Evolutionary conservation across 345 rosid genomes (phyloP).

Genomic region (Eutrema heterophyllum): DNA sequence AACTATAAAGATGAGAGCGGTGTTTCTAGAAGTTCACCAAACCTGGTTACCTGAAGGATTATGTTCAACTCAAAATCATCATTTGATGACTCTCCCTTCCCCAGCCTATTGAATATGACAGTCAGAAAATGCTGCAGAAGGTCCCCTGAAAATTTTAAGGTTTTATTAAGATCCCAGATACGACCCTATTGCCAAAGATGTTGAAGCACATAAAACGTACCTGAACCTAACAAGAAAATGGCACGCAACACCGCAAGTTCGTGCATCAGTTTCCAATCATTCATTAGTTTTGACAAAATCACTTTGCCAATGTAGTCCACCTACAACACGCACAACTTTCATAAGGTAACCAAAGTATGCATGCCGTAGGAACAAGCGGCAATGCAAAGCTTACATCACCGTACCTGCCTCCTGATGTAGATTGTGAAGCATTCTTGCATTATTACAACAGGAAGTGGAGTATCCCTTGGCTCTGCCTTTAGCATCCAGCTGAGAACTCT

Average conservation of each 20-base stretch:
- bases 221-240: constrained; percentile 96
- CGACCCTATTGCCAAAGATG: constrained; percentile 3
- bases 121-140: constrained; percentile 89
- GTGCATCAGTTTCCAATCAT: constrained; percentile 92
- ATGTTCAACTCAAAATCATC: constrained; percentile 94
- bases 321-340: constrained; percentile 38
- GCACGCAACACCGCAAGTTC: constrained; percentile 96
- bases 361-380: constrained; percentile 7
- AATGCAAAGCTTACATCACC: constrained; percentile 17
- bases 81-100: constrained; percentile 84
- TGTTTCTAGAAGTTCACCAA: neutral
- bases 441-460: constrained; percentile 74
- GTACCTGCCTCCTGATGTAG: constrained; percentile 80
- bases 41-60: constrained; percentile 65
- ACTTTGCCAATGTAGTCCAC: constrained; percentile 74
- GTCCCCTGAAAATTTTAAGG: constrained; percentile 58
- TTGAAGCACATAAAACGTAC: constrained; percentile 35
- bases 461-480: constrained; percentile 48
- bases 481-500: constrained; percentile 71
- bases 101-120: constrained; percentile 71
- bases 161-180: constrained; percentile 5
- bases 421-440: constrained; percentile 77
- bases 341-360: constrained; percentile 5
- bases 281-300: constrained; percentile 79
- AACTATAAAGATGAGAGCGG: neutral